Evolutionary conservation across 2,329 filamentous ascomycete species (phyloP), one percentile per base, ranked within the genome.

Genomic region (Diplocarpon rosae): DNA sequence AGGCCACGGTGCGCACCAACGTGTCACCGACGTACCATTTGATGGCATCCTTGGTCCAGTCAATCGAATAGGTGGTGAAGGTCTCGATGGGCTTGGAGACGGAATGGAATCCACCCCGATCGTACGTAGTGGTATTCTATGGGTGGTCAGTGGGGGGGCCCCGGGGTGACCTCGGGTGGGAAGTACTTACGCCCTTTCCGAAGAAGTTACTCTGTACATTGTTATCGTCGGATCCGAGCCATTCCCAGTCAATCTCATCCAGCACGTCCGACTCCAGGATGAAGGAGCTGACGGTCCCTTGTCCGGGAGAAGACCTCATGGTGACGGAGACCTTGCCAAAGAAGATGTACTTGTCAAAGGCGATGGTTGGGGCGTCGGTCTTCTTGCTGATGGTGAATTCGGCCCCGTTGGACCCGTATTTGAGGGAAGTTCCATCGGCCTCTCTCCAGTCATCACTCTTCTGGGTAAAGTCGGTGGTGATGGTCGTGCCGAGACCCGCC

Each of bases 11-110:
- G 46, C 74, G 72, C 17, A 71, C 59, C 17, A 64, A 56, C 5
- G 52, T 53, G 46, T 67, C 69, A 56, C 78, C 69, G 44, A 85
- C 72, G 57, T 72, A 69, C 72, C 78, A 85, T 47, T 69, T 65
- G 48, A 82, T 66, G 29, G 65, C 59, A 7, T 75, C 69, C 24
- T 69, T 59, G 16, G 74, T 80, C 82, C 82, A 85, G 65, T 83
- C 75, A 42, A 85, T 58, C 8, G 72, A 71, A 66, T 85, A 85
- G 44, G 73, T 83, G 66, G 84, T 78, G 55, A 69, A 72, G 20
- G 59, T 59, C 43, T 67, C 50, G 12, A 55, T 52, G 13, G 56
- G 48, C 6, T 63, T 39, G 39, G 60, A 45, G 37, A 67, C 63
- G 9, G 59, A 52, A 41, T 66, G 63, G 42, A 62, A 62, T 36